Percentiles rank a stretch among this genome's conserved stretches.
These are phyloP conservation scores for Corymbia calophylla DNA, from an alignment of 441 rosid species.

Conservation along the genomic window DNA sequence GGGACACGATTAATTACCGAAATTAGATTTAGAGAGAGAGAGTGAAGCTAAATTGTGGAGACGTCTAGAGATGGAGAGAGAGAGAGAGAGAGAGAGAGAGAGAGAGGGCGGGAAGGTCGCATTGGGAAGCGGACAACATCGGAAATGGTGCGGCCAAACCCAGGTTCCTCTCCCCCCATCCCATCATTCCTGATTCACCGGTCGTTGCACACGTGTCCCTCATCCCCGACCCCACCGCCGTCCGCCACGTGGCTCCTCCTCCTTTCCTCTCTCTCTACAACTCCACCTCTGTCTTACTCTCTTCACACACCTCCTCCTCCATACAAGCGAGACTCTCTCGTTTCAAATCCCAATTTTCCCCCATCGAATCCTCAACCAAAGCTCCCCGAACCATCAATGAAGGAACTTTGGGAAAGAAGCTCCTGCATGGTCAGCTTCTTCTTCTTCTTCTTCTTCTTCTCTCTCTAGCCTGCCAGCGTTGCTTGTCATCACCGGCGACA, in stretches of 20 bases:
- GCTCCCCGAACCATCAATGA: background rate
- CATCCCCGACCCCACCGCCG: background rate
- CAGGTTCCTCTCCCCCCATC: background rate
- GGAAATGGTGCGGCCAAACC: background rate
- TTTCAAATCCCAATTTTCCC: background rate
- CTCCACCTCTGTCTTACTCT: background rate
- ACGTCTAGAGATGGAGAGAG: background rate
- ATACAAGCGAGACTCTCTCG: background rate
- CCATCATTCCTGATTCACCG: background rate
- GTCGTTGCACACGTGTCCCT: background rate
- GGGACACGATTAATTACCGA: too few relatives aligned
- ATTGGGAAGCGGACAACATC: constrained; percentile 62
- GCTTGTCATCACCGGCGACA: background rate
- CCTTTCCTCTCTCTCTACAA: background rate
- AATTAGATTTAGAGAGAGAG: background rate
- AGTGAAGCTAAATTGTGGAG: too few relatives aligned
- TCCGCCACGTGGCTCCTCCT: background rate
- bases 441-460: background rate
- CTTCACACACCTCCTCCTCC: background rate
- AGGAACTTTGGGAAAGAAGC: background rate
- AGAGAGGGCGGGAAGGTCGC: constrained; percentile 24
- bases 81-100: background rate
- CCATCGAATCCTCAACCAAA: background rate
- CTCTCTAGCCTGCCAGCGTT: background rate
- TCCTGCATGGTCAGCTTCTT: background rate